Conservation (phyloP, 805 yeast species). For the Kodamaea kakaduensis region DNA sequence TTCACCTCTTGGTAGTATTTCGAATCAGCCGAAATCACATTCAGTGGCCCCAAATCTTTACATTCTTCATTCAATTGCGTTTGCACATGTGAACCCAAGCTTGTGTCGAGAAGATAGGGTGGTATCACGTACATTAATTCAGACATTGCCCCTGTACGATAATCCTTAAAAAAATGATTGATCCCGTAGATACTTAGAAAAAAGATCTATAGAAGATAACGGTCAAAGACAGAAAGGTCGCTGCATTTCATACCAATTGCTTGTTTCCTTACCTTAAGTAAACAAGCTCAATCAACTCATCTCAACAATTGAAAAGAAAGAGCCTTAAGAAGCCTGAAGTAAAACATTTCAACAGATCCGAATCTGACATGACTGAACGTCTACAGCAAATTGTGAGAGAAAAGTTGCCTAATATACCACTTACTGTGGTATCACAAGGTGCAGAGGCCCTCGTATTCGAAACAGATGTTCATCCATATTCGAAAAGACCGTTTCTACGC, state of each 20-base stretch:
- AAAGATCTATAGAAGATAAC: neutral
- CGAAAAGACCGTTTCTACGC: conserved; percentile 22
- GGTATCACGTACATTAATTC: conserved; percentile 34
- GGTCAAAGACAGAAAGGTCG: neutral
- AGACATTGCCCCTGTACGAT: conserved; percentile 9
- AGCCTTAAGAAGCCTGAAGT: no score
- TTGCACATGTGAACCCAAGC: conserved; percentile 32
- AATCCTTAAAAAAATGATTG: neutral
- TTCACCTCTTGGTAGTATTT: conserved; percentile 20
- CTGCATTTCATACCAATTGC: no score
- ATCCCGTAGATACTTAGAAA: neutral
- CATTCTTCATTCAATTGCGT: conserved; percentile 20
- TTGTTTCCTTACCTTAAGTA: no score
- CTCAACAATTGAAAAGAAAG: no score
- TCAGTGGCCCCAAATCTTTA: conserved; percentile 23
- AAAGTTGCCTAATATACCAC: conserved; percentile 44
- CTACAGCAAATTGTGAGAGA: conserved; percentile 6
- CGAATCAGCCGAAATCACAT: conserved; percentile 25
- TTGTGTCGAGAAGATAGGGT: conserved; percentile 39
- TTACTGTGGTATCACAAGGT: conserved; percentile 70
- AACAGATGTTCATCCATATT: conserved; percentile 64
- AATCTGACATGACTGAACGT: conserved; percentile 6
- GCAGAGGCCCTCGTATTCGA: conserved; percentile 84
- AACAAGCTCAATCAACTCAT: no score
- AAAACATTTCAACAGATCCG: no score